These are phyloP conservation scores for Chrysanthemum lavandulifolium DNA, from an alignment of 129 eudicot genomes.

Conservation along the genomic window DNA sequence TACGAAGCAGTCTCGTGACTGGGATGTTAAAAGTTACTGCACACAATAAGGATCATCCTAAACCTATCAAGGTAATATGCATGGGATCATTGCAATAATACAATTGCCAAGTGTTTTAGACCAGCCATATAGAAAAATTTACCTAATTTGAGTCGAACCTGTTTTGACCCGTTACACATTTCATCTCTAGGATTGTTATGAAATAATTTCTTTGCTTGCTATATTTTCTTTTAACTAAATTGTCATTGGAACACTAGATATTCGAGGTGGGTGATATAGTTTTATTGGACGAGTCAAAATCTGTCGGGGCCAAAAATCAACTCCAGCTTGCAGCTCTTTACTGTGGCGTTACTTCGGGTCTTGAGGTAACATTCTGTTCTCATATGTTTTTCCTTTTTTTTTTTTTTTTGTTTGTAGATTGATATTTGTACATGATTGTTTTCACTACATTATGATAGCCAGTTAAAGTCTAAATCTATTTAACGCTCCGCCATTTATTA, in stretches of 20 bases:
- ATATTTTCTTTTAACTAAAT: background rate
- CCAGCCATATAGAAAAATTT: too few relatives aligned
- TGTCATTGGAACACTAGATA: slow-evolving; percentile 40
- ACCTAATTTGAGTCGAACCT: background rate
- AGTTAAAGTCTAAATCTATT: too few relatives aligned
- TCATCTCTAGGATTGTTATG: background rate
- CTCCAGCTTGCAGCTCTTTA: slow-evolving; percentile 84
- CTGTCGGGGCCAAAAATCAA: slow-evolving; percentile 79
- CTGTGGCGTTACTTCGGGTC: slow-evolving; percentile 82
- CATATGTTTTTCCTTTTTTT: background rate
- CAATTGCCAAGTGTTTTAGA: too few relatives aligned
- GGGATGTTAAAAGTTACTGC: slow-evolving; percentile 84
- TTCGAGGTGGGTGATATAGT: slow-evolving; percentile 91
- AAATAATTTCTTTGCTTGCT: background rate
- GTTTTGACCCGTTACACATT: background rate
- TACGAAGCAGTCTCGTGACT: slow-evolving; percentile 82
- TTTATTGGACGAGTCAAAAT: slow-evolving; percentile 54
- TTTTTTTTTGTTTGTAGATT: background rate
- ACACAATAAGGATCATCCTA: slow-evolving; percentile 95
- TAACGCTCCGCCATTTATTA: background rate
- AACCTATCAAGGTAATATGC: slow-evolving; percentile 75
- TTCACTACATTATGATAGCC: background rate
- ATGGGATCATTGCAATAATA: too few relatives aligned
- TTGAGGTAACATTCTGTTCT: slow-evolving; percentile 21
- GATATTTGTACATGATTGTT: too few relatives aligned